Percentiles rank a stretch among this genome's conserved stretches.
Conservation (phyloP, 352 stramenopile species). For the Phytophthora colocasiae region DNA sequence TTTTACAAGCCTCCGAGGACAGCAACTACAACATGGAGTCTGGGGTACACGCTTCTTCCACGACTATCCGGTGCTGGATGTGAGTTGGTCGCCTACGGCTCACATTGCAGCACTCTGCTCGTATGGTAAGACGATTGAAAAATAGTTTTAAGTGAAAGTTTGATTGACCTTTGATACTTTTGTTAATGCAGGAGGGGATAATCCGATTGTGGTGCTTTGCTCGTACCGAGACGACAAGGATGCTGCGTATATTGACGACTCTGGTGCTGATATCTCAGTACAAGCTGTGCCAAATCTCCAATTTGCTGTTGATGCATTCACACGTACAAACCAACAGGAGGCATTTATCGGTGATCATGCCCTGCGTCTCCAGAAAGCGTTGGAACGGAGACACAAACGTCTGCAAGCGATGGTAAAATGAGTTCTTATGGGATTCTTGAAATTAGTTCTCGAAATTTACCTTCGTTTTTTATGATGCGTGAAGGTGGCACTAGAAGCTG, state of each 20-base stretch:
- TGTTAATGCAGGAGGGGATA: conserved; percentile 45
- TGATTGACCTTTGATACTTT: neutral
- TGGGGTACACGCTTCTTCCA: conserved; percentile 72
- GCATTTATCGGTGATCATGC: conserved; percentile 23
- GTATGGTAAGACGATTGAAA: conserved; percentile 46
- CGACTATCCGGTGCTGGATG: conserved; percentile 52
- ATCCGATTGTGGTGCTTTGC: conserved; percentile 70
- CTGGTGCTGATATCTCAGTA: neutral
- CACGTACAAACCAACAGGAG: conserved; percentile 16
- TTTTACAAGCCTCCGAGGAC: conserved; percentile 61
- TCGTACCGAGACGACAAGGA: conserved; percentile 56
- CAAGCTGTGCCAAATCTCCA: conserved; percentile 19
- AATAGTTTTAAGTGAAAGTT: neutral
- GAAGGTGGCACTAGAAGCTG: conserved; percentile 27
- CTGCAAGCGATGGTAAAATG: conserved; percentile 49
- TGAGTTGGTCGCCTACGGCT: conserved; percentile 66
- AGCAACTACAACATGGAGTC: conserved; percentile 49
- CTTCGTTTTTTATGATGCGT: neutral
- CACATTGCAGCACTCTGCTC: conserved; percentile 73
- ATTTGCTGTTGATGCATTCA: conserved; percentile 9
- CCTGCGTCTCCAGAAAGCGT: conserved; percentile 50
- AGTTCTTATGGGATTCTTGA: neutral
- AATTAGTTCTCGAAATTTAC: neutral
- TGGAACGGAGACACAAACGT: conserved; percentile 55
- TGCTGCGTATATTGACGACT: conserved; percentile 25